Percentiles rank a stretch among this genome's conserved stretches.
phyloP scores from a whole-genome alignment of 1,139 yeast species.

The Diutina sp. region DNA sequence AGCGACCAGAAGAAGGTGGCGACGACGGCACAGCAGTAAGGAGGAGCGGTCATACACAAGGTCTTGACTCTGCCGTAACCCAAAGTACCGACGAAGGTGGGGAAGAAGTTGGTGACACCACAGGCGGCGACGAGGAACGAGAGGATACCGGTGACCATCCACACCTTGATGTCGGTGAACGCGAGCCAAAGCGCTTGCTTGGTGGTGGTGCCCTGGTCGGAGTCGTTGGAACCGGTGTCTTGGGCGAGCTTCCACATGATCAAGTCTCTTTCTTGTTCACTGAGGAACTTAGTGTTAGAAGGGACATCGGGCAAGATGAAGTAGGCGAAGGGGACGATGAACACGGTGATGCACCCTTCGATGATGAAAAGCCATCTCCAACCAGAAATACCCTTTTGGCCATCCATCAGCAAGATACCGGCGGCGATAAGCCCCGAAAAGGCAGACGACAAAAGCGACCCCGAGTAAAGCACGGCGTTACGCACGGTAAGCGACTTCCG shows the following conservation, averaged over 20 bases:
- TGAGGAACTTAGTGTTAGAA: constrained; percentile 39
- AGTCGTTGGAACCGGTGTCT: constrained; percentile 29
- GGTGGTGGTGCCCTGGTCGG: constrained; percentile 14
- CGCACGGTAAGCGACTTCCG: constrained; percentile 37
- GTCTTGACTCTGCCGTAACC: constrained; percentile 37
- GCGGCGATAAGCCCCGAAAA: constrained; percentile 70
- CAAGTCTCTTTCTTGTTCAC: constrained; percentile 31
- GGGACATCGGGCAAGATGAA: constrained; percentile 57
- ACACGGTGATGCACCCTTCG: constrained; percentile 61
- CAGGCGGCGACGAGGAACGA: constrained; percentile 43
- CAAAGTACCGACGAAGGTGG: constrained; percentile 44
- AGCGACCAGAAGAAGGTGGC: constrained; percentile 41
- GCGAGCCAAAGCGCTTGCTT: constrained; percentile 23
- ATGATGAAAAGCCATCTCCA: constrained; percentile 71
- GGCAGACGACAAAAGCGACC: constrained; percentile 68
- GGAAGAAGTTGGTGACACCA: constrained; percentile 51
- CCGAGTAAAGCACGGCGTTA: constrained; percentile 46
- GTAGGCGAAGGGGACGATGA: constrained; percentile 43
- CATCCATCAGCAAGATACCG: constrained; percentile 37
- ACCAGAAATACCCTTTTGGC: constrained; percentile 3
- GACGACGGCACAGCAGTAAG: constrained; percentile 42
- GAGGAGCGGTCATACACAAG: constrained; percentile 47
- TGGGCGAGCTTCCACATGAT: constrained; percentile 34
- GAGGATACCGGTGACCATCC: constrained; percentile 16
- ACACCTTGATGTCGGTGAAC: constrained; percentile 20